Conservation (phyloP, 805 yeast species). For the Zygosaccharomyces lentus region DNA sequence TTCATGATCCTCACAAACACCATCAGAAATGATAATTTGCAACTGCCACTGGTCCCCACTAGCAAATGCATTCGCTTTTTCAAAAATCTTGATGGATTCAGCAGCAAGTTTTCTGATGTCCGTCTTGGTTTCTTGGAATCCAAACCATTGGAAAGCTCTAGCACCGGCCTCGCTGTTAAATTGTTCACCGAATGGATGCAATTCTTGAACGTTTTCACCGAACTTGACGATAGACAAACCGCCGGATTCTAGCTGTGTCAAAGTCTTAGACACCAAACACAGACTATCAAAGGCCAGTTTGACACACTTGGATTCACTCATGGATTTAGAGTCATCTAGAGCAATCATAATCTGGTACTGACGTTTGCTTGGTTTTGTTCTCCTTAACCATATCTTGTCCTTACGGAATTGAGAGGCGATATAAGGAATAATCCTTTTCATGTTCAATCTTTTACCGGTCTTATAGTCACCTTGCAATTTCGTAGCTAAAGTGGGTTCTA, state of each 20-base stretch:
- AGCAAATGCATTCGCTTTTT: slow-evolving; percentile 48
- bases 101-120: slow-evolving; percentile 72
- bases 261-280: slow-evolving; percentile 88
- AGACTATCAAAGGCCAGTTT: slow-evolving; percentile 92
- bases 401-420: slow-evolving; percentile 96
- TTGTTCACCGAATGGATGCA: slow-evolving; percentile 85
- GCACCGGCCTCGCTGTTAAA: slow-evolving; percentile 84
- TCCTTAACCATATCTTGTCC: slow-evolving; percentile 96
- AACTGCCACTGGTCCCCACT: slow-evolving; percentile 84
- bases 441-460: slow-evolving; percentile 93
- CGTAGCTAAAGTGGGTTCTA: slow-evolving; percentile 96
- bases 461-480: slow-evolving; percentile 93
- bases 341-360: slow-evolving; percentile 97
- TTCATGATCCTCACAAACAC: slow-evolving; percentile 94
- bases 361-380: slow-evolving; percentile 96
- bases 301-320: slow-evolving; percentile 89
- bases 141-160: slow-evolving; percentile 78
- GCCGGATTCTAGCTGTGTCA: slow-evolving; percentile 92
- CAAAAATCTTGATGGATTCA: slow-evolving; percentile 69
- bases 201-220: slow-evolving; percentile 78
- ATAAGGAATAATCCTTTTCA: slow-evolving; percentile 96
- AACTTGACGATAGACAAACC: slow-evolving; percentile 85
- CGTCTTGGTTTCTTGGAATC: slow-evolving; percentile 82
- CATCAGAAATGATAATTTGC: slow-evolving; percentile 90
- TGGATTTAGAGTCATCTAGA: slow-evolving; percentile 94